Percentiles rank a stretch among this genome's conserved stretches.
These are phyloP conservation scores for Coffea canephora DNA, from an alignment of 257 asterid genomes.

Conservation along the genomic window DNA sequence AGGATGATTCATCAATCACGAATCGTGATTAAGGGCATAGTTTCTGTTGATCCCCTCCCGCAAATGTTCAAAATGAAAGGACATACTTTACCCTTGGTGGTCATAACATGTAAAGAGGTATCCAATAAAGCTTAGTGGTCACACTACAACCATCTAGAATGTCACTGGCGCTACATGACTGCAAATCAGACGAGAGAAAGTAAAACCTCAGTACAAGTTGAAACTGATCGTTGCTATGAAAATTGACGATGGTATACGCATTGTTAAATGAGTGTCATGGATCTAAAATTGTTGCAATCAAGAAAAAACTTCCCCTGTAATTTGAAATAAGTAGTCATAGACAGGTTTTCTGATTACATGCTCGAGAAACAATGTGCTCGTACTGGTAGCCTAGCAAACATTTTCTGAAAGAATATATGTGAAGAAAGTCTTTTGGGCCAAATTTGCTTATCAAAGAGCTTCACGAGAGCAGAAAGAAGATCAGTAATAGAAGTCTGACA, in stretches of 20 bases:
- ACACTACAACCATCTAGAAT: neutral
- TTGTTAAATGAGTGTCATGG: neutral
- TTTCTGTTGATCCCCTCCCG: neutral
- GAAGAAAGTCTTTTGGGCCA: neutral
- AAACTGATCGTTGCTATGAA: neutral
- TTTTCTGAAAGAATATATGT: no score
- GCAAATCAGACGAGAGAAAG: neutral
- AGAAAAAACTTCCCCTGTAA: neutral
- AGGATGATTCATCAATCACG: neutral
- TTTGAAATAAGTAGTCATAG: neutral
- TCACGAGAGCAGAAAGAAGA: neutral
- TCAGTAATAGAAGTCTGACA: neutral
- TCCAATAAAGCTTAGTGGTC: neutral
- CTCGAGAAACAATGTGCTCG: neutral
- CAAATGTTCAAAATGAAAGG: neutral
- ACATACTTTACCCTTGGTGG: neutral
- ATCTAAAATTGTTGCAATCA: neutral
- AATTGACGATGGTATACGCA: neutral
- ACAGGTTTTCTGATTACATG: neutral
- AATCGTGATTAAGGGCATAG: neutral
- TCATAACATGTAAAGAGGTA: neutral
- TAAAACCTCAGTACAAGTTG: neutral
- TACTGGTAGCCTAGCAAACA: neutral
- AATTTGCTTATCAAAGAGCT: neutral
- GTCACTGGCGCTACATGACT: neutral